Evolutionary conservation across 176 grass and related monocot genomes (phyloP).

Genomic region (Carex pumila): DNA sequence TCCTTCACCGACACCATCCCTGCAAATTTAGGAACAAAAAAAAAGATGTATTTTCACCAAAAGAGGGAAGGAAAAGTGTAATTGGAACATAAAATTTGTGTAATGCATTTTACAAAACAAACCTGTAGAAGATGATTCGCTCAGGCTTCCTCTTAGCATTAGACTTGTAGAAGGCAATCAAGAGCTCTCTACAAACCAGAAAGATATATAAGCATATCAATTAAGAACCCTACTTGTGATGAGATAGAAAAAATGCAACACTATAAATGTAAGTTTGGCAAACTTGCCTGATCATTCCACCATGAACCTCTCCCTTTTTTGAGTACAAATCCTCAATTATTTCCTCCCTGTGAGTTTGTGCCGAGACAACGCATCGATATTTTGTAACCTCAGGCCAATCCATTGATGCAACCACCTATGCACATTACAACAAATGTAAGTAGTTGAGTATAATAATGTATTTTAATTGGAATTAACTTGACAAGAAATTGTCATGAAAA

Average conservation of each 20-base stretch:
- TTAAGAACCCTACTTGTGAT: neutral
- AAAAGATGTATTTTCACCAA: neutral
- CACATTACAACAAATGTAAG: neutral
- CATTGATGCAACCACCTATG: conserved; percentile 75
- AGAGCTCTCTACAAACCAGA: conserved; percentile 45
- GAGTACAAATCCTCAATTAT: conserved; percentile 68
- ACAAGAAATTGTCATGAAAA: conserved; percentile 4
- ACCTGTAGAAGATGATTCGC: conserved; percentile 95
- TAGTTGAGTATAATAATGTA: neutral
- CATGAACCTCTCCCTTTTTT: conserved; percentile 3
- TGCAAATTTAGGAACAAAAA: conserved; percentile 5
- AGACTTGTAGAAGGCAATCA: conserved; percentile 27
- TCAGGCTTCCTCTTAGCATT: conserved; percentile 8
- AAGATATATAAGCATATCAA: conserved; percentile 7
- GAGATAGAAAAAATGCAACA: neutral
- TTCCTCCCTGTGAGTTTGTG: conserved; percentile 53
- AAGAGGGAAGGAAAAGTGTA: neutral
- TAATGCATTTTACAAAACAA: neutral
- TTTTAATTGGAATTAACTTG: neutral
- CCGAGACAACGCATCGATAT: conserved; percentile 65
- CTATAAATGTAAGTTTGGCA: neutral
- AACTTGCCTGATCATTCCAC: conserved; percentile 70
- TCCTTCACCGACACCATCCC: conserved; percentile 80
- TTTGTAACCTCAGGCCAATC: conserved; percentile 67
- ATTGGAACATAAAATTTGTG: neutral